phyloP scores from a whole-genome alignment of 805 yeast genomes.

The Barnettozyma populi region DNA sequence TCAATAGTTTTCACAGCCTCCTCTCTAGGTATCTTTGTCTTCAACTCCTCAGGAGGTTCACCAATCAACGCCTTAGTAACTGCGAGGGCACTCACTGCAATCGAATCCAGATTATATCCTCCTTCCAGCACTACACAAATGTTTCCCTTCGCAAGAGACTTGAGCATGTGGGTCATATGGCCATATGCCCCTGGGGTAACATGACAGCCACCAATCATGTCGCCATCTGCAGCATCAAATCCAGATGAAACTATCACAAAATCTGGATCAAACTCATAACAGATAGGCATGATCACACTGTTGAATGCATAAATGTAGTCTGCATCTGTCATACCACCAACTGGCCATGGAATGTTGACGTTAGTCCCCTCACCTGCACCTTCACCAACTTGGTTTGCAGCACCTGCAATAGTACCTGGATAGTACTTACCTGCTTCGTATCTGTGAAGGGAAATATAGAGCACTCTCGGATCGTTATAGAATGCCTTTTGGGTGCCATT shows the following conservation, averaged over 20 bases:
- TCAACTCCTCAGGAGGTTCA: constrained; percentile 85
- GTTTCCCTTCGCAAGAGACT: constrained; percentile 83
- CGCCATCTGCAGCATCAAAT: constrained; percentile 98
- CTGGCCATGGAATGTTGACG: constrained; percentile 91
- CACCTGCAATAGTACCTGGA: constrained; percentile 90
- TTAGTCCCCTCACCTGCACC: constrained; percentile 84
- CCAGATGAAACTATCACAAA: constrained; percentile 91
- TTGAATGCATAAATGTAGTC: constrained; percentile 92
- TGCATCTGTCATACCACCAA: constrained; percentile 89
- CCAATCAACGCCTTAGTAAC: constrained; percentile 90
- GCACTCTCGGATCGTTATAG: constrained; percentile 80
- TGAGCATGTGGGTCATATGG: constrained; percentile 89
- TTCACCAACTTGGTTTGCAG: constrained; percentile 74
- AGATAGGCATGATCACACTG: constrained; percentile 80
- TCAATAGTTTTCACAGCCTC: constrained; percentile 78
- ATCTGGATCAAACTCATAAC: constrained; percentile 88
- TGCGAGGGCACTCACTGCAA: constrained; percentile 83
- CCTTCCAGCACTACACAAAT: constrained; percentile 91
- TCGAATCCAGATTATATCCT: constrained; percentile 90
- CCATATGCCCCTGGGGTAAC: constrained; percentile 96
- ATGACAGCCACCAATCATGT: constrained; percentile 92
- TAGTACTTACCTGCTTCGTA: constrained; percentile 89
- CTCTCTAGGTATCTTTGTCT: constrained; percentile 58
- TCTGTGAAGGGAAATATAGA: constrained; percentile 88
- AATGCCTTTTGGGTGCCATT: constrained; percentile 97